A percentile compares a stretch with the other conserved stretches of the same genome.
phyloP scores from a whole-genome alignment of 805 yeast species.

The Suhomyces sp. region DNA sequence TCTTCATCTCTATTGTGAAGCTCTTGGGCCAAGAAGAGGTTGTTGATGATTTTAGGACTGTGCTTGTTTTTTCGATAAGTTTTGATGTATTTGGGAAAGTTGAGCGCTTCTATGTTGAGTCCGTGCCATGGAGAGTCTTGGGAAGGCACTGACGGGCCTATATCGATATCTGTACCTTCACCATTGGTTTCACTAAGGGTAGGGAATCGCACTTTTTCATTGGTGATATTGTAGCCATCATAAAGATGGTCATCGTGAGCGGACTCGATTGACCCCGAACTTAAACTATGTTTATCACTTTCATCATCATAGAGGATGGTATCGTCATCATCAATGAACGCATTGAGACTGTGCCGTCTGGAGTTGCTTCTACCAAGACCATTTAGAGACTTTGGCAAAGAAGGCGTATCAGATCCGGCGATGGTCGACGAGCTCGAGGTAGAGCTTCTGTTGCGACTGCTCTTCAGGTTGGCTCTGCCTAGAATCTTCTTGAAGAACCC shows the following conservation, averaged over 20 bases:
- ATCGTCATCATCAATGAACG: constrained; percentile 20
- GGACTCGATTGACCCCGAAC: background rate
- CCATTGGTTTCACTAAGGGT: background rate
- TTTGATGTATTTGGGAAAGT: constrained; percentile 55
- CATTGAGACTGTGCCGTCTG: background rate
- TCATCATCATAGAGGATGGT: constrained; percentile 23
- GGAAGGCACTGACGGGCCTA: background rate
- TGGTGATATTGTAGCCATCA: background rate
- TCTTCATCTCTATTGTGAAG: constrained; percentile 23
- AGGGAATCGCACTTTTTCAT: constrained; percentile 1
- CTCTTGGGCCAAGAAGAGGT: constrained; percentile 67
- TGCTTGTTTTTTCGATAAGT: constrained; percentile 45
- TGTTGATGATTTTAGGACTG: constrained; percentile 45
- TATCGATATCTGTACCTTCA: background rate
- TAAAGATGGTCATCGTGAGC: background rate
- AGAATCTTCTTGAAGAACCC: constrained; percentile 13
- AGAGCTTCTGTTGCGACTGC: background rate
- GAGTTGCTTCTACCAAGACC: background rate
- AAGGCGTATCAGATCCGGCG: background rate
- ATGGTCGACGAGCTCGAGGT: background rate
- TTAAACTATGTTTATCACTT: background rate
- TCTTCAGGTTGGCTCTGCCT: constrained; percentile 4
- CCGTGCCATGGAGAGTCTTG: constrained; percentile 28
- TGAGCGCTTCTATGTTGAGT: constrained; percentile 39
- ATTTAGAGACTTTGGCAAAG: background rate